Base-by-base conservation (phyloP, 345 rosid species). In the Hibiscus trionum region DNA sequence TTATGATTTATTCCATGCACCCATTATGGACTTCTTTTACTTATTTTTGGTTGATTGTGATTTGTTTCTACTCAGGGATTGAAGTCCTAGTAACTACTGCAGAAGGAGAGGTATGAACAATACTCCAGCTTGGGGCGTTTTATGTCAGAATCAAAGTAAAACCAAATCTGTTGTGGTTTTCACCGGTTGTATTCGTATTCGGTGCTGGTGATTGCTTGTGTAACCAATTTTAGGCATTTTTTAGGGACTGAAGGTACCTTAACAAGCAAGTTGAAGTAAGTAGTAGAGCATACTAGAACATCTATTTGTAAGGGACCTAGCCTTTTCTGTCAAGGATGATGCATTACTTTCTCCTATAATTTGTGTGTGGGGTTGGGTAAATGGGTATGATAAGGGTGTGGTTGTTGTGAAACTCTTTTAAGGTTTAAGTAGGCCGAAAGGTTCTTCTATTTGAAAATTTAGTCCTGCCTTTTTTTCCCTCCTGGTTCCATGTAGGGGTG, bases 11-110 rank as follows among this genome's bases (percentile, higher is more conserved):
- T 46, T 19, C n/a, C 52, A 4, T 66, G 57, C 24, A 27, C 39
- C 71, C 49, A 47, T 26, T 67, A 67, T 27, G 58, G 5, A 49
- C 14, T 31, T 10, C 9, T 44, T 11, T 10, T 9, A 44, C 47
- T 44, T 11, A 29, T 26, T 27, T 33, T 14, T 27, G 29, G 21
- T 67, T 49, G 24, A 27, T 47, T 67, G 21, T 47, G 24, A 8
- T 67, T 67, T 67, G 24, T 17, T 8, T 27, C 37, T 49, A 49
- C 21, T 49, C 71, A 67, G 71, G 71, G 42, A 16, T 27, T 67
- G 31, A 26, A 67, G 71, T 27, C 71, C 4, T 67, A 33, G 27
- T 49, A 6, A 37, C 42, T 67, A 55, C 58, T 7, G 42, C 42
- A 15, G 21, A 27, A 67, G 71, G 57, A 15, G 58, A 49, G 26